phyloP scores from a whole-genome alignment of 208 protist species.

The Leishmania arabica region DNA sequence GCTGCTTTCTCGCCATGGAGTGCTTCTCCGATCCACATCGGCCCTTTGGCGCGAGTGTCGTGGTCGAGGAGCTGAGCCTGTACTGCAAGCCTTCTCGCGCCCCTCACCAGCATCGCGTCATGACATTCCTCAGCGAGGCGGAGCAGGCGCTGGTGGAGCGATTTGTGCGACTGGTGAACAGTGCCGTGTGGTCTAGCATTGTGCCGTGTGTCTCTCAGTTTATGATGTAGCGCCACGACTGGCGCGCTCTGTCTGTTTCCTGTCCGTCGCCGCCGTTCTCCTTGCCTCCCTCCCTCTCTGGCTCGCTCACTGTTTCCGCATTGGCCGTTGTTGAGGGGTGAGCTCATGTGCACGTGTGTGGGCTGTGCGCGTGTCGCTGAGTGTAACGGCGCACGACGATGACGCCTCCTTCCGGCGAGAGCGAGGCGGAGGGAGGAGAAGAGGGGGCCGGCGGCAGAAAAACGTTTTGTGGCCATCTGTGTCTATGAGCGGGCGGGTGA shows the following conservation, averaged over 20 bases:
- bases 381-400: background rate
- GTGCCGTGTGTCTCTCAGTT: constrained; percentile 22
- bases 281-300: background rate
- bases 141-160: constrained; percentile 30
- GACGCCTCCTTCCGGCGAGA: background rate
- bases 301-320: background rate
- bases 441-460: background rate
- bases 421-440: background rate
- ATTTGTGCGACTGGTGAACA: constrained; percentile 35
- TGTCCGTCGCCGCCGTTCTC: no score
- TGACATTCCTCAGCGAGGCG: constrained; percentile 31
- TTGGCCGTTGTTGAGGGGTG: background rate
- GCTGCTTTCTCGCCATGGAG: constrained; percentile 40
- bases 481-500: background rate
- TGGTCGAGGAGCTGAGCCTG: constrained; percentile 34
- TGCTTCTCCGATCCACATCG: constrained; percentile 27
- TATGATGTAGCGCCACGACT: background rate
- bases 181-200: constrained; percentile 31
- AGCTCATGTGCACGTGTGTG: background rate
- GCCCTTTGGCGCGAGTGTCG: constrained; percentile 24
- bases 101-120: constrained; percentile 22
- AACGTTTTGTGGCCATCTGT: background rate
- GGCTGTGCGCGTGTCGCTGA: background rate
- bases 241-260: background rate
- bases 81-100: constrained; percentile 30